These are phyloP conservation scores for Darksidea phi DNA, from an alignment of 495 filamentous ascomycete genomes.

Conservation along the genomic window DNA sequence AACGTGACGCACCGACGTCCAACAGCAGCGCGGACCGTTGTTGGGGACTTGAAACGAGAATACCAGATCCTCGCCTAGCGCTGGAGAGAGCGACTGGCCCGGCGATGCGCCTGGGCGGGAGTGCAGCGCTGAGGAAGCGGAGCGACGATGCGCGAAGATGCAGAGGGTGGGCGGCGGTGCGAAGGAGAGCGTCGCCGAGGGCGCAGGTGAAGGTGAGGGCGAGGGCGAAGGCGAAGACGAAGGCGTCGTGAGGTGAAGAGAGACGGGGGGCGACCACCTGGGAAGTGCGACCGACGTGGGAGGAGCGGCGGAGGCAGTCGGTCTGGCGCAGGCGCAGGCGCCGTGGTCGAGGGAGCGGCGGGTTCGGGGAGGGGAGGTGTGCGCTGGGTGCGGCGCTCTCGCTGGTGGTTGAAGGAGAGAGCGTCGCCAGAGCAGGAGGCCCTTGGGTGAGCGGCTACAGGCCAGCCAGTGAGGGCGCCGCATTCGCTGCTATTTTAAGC, in stretches of 20 bases:
- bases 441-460: neutral
- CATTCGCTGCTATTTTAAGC: conserved; percentile 1
- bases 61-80: conserved; percentile 39
- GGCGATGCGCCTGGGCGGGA: conserved; percentile 32
- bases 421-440: neutral
- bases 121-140: conserved; percentile 23
- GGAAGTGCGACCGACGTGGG: conserved; percentile 12
- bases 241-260: neutral
- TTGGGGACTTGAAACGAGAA: conserved; percentile 36
- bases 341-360: conserved; percentile 7
- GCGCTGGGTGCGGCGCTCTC: conserved; percentile 8
- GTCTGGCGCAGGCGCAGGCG: conserved; percentile 25
- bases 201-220: conserved; percentile 8
- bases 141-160: neutral
- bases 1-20: conserved; percentile 32
- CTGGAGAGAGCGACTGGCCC: conserved; percentile 33
- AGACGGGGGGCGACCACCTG: neutral
- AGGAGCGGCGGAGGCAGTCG: conserved; percentile 2
- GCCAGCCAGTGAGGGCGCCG: neutral
- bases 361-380: conserved; percentile 6
- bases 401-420: neutral
- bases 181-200: conserved; percentile 3
- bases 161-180: neutral
- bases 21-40: conserved; percentile 20
- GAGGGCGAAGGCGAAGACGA: neutral